Conservation (phyloP, 805 yeast species). For the Candida quercuum region DNA sequence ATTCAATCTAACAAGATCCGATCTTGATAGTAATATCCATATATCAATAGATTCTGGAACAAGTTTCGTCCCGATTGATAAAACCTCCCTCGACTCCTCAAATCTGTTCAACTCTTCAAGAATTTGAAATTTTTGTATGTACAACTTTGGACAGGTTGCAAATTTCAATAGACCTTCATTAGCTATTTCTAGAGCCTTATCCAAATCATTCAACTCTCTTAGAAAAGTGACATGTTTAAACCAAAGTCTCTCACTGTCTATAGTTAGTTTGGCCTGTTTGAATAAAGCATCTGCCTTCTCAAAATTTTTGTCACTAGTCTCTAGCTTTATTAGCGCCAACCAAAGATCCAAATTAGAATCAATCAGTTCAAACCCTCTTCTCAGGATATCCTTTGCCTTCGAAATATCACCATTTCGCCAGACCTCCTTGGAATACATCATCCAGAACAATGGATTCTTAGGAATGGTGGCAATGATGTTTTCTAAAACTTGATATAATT, state of each 20-base stretch:
- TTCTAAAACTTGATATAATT: constrained; percentile 43
- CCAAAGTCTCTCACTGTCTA: constrained; percentile 49
- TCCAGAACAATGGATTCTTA: constrained; percentile 41
- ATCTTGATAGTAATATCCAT: constrained; percentile 49
- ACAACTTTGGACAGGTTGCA: constrained; percentile 47
- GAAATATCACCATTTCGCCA: constrained; percentile 46
- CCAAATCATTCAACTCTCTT: constrained; percentile 31
- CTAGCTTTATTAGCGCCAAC: constrained; percentile 70
- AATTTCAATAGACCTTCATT: constrained; percentile 43
- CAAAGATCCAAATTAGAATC: constrained; percentile 52
- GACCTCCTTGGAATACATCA: constrained; percentile 70
- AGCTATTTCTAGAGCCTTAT: constrained; percentile 35
- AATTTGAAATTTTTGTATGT: constrained; percentile 61
- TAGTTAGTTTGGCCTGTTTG: constrained; percentile 30
- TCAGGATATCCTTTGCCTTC: constrained; percentile 50
- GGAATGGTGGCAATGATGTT: constrained; percentile 49
- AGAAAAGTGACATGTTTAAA: constrained; percentile 51
- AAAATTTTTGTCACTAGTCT: constrained; percentile 35
- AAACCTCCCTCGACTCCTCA: constrained; percentile 41
- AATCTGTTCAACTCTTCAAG: constrained; percentile 26
- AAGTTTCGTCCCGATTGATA: constrained; percentile 41
- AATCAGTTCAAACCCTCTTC: constrained; percentile 37
- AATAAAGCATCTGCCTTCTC: constrained; percentile 33
- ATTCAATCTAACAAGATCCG: constrained; percentile 34
- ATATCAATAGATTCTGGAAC: constrained; percentile 40